These are phyloP conservation scores for Fusarium sp. DNA, from an alignment of 2,329 filamentous ascomycete genomes.

Conservation along the genomic window DNA sequence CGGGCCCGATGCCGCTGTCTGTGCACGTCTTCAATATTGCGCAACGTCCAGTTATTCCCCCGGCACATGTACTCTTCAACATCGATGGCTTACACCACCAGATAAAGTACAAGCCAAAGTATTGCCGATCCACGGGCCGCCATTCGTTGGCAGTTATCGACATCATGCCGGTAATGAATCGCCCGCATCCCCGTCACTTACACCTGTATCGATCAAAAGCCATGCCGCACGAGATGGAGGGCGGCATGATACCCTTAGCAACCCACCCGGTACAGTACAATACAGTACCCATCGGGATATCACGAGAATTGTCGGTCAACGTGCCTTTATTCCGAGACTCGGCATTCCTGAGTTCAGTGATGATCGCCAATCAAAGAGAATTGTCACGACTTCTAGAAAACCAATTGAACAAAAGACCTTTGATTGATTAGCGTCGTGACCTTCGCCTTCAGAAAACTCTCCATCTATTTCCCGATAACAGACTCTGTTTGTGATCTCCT, in stretches of 20 bases:
- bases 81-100: slow-evolving; percentile 1
- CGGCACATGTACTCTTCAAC: not conserved
- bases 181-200: slow-evolving; percentile 8
- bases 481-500: not conserved
- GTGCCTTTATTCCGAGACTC: not conserved
- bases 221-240: slow-evolving; percentile 11
- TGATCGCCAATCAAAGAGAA: not conserved
- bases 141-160: not conserved
- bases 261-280: not conserved
- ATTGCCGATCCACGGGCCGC: not conserved
- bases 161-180: slow-evolving; percentile 18
- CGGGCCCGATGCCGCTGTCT: not conserved
- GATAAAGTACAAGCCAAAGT: not conserved
- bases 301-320: not conserved
- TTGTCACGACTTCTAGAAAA: slow-evolving; percentile 8
- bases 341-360: not conserved
- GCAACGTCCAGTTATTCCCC: slow-evolving; percentile 1
- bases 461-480: not conserved
- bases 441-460: not conserved
- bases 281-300: not conserved
- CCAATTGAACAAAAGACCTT: not conserved
- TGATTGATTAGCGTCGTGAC: not conserved
- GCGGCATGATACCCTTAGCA: not conserved
- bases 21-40: not conserved
- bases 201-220: slow-evolving; percentile 9